These are phyloP conservation scores for Salix udensis DNA, from an alignment of 345 rosid genomes.

Conservation along the genomic window DNA sequence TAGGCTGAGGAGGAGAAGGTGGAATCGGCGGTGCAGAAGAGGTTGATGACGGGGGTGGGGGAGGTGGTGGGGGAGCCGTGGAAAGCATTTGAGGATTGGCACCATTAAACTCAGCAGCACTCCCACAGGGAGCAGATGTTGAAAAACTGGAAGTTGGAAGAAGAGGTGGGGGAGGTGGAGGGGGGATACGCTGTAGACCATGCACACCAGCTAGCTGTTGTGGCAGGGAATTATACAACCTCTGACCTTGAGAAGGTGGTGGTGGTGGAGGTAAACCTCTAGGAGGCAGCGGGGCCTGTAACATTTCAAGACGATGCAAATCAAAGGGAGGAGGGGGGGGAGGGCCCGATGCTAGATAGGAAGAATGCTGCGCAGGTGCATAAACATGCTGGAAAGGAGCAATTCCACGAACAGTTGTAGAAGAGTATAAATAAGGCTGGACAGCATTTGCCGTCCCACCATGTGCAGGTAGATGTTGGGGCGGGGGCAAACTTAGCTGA, in stretches of 20 bases:
- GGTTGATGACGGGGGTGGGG: neutral
- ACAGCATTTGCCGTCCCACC: constrained; percentile 25
- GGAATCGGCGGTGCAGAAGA: neutral
- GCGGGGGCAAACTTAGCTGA: constrained; percentile 25
- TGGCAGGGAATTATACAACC: constrained; percentile 25
- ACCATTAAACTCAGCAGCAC: constrained; percentile 10
- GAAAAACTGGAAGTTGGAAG: constrained; percentile 27
- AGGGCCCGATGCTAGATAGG: constrained; percentile 23
- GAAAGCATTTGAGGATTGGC: constrained; percentile 18
- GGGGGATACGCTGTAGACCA: constrained; percentile 27
- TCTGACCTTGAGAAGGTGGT: constrained; percentile 33
- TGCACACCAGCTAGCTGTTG: constrained; percentile 24
- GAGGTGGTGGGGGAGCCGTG: neutral
- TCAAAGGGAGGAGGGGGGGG: constrained; percentile 26
- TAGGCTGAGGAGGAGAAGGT: neutral
- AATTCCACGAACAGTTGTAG: constrained; percentile 22
- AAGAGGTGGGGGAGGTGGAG: constrained; percentile 28
- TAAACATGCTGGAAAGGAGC: constrained; percentile 22
- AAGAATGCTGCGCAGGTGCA: constrained; percentile 28
- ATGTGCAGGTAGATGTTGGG: constrained; percentile 29
- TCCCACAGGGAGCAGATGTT: constrained; percentile 22
- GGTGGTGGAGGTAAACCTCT: constrained; percentile 34
- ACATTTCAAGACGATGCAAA: constrained; percentile 11
- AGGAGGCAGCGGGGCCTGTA: constrained; percentile 23
- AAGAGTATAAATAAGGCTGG: constrained; percentile 28